These are phyloP conservation scores for Suillus decipiens DNA, from an alignment of 768 basidiomycete genomes.

Conservation along the genomic window DNA sequence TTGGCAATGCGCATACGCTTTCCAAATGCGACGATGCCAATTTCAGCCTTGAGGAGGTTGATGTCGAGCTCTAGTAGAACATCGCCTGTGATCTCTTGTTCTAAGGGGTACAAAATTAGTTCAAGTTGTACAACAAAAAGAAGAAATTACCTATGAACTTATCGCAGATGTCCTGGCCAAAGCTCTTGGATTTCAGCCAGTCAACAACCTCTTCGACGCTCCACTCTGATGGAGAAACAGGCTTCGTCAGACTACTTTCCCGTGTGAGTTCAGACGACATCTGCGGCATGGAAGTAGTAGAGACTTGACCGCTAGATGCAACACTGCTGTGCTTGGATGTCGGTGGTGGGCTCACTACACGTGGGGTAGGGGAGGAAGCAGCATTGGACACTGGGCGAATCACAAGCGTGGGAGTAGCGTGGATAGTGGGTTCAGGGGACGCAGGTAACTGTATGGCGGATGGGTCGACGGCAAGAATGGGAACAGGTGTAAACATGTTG, in stretches of 20 bases:
- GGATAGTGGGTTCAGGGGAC: slow-evolving; percentile 25
- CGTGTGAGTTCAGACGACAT: slow-evolving; percentile 23
- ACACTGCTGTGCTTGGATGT: slow-evolving; percentile 48
- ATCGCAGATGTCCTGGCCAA: slow-evolving; percentile 77
- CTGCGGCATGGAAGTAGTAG: slow-evolving; percentile 23
- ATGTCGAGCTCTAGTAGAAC: slow-evolving; percentile 93
- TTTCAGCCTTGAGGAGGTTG: slow-evolving; percentile 87
- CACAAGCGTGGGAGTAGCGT: slow-evolving; percentile 24
- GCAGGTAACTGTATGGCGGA: slow-evolving; percentile 23
- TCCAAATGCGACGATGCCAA: slow-evolving; percentile 92
- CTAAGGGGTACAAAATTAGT: slow-evolving; percentile 39
- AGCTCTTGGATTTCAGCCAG: slow-evolving; percentile 84
- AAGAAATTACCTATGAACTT: slow-evolving; percentile 79
- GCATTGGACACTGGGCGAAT: slow-evolving; percentile 30
- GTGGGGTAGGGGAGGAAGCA: slow-evolving; percentile 24
- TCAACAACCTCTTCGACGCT: slow-evolving; percentile 83
- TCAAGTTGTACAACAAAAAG: not conserved
- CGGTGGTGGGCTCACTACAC: slow-evolving; percentile 22
- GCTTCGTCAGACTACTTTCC: slow-evolving; percentile 31
- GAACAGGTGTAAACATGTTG: slow-evolving; percentile 25
- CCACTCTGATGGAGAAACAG: slow-evolving; percentile 72
- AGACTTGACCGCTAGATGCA: slow-evolving; percentile 29
- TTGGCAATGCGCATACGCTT: slow-evolving; percentile 93
- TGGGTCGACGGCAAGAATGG: slow-evolving; percentile 20
- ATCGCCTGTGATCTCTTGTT: slow-evolving; percentile 99